These are phyloP conservation scores for Pichia sp. DNA, from an alignment of 1,139 yeast genomes.

Conservation along the genomic window DNA sequence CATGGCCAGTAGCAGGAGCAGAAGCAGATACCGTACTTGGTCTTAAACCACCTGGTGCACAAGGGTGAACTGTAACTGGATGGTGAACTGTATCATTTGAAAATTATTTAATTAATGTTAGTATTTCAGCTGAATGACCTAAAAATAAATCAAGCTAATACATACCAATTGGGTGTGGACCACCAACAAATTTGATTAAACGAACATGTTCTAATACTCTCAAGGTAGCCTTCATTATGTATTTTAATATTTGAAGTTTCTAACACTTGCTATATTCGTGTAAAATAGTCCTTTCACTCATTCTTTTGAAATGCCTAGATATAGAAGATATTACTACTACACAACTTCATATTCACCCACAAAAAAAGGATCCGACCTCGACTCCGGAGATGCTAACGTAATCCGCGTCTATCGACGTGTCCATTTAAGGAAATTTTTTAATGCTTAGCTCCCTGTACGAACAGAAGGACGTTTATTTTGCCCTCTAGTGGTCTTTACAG, in stretches of 20 bases:
- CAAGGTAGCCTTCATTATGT: slow-evolving; percentile 31
- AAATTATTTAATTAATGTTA: no score
- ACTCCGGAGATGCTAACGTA: slow-evolving; percentile 1
- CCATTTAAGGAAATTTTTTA: neutral
- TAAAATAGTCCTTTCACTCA: no score
- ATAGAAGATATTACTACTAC: neutral
- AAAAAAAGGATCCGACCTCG: slow-evolving; percentile 6
- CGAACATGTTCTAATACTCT: slow-evolving; percentile 40
- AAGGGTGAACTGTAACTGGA: slow-evolving; percentile 37
- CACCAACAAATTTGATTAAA: slow-evolving; percentile 58
- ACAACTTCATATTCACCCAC: neutral
- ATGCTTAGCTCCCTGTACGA: no score
- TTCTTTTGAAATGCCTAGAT: no score
- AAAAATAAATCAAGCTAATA: slow-evolving; percentile 1
- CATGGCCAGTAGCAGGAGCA: slow-evolving; percentile 31
- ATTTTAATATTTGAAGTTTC: no score
- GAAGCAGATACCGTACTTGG: slow-evolving; percentile 39
- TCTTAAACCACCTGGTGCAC: slow-evolving; percentile 45
- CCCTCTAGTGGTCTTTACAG: no score
- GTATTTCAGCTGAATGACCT: neutral
- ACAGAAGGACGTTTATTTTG: no score
- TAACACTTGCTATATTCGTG: no score
- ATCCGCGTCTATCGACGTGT: neutral
- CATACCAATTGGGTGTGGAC: slow-evolving; percentile 34
- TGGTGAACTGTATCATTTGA: slow-evolving; percentile 6